Evolutionary conservation across 148 eudicot genomes (phyloP), one percentile per base, ranked within the genome.

Genomic region (Rhododendron ovatum): DNA sequence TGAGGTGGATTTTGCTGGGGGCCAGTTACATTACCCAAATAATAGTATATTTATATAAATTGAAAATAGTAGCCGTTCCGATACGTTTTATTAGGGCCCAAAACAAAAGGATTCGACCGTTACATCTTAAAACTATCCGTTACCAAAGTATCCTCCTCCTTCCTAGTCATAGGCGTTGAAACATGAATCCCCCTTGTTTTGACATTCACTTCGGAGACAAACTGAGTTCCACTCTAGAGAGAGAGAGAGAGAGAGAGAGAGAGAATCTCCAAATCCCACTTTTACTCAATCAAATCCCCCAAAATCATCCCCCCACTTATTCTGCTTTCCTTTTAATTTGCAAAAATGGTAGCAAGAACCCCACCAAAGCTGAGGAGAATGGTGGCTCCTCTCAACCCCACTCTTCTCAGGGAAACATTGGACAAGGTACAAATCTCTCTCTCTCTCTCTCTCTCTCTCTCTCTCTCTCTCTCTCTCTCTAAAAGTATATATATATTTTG

Each of bases 331-430:
- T 7, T 28, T 5, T 22, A 3, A 9, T 35, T 82, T 50, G 41
- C 33, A 79, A 91, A 89, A 89, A 96, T 94, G 98, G 98, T 94
- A 83, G 98, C 98, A 82, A 94, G 93, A 95, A 94, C 92, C 90
- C 98, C 98, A 92, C 92, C 91, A 55, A 94, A 90, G 88, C 92
- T 81, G 87, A 91, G 85, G 84, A 89, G 78, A 61, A 89, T 88
- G 94, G 90, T 92, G 94, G 92, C 94, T 87, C 98, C 96, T 79
- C 92, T 95, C 51, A 91, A 93, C 87, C 95, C 99, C 84, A 93
- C 91, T 84, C 92, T 91, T 10, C 88, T 96, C 80, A 88, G 94
- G 90, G 93, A 96, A 88, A 95, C 98, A 14, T 84, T 94, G 3
- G 89, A 89, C 59, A 96, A 96, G 99, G 99, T 95, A 91, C 67